These are phyloP conservation scores for Talaromyces thailandensis DNA, from an alignment of 495 filamentous ascomycete genomes.

Conservation along the genomic window DNA sequence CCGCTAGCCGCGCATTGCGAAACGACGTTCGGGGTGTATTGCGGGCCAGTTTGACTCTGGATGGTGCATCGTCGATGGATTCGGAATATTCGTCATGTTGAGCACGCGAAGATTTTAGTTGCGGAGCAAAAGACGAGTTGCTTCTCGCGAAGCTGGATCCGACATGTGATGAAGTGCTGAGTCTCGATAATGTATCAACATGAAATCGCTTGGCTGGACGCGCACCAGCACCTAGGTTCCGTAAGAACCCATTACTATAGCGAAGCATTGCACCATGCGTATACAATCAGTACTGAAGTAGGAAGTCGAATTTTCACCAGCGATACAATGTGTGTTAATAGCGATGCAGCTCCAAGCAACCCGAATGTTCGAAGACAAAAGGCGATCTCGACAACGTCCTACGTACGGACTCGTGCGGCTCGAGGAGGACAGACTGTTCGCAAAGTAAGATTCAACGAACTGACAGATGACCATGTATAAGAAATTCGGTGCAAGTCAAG, in stretches of 20 bases:
- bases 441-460: neutral
- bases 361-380: neutral
- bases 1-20: neutral
- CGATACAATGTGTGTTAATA: neutral
- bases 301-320: neutral
- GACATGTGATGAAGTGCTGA: neutral
- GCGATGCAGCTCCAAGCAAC: neutral
- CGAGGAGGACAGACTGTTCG: neutral
- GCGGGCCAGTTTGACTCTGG: neutral
- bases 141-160: neutral
- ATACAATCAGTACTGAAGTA: neutral
- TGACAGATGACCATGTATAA: neutral
- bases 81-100: neutral
- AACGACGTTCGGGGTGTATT: neutral
- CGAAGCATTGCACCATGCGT: slow-evolving; percentile 1
- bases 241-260: neutral
- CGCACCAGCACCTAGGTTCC: neutral
- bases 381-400: neutral
- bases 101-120: neutral
- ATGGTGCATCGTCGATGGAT: neutral
- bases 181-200: neutral
- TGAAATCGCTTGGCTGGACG: neutral
- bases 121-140: neutral
- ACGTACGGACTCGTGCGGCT: neutral
- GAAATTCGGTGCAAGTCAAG: neutral